These are phyloP conservation scores for Mycena venus DNA, from an alignment of 768 basidiomycete species.

Conservation along the genomic window DNA sequence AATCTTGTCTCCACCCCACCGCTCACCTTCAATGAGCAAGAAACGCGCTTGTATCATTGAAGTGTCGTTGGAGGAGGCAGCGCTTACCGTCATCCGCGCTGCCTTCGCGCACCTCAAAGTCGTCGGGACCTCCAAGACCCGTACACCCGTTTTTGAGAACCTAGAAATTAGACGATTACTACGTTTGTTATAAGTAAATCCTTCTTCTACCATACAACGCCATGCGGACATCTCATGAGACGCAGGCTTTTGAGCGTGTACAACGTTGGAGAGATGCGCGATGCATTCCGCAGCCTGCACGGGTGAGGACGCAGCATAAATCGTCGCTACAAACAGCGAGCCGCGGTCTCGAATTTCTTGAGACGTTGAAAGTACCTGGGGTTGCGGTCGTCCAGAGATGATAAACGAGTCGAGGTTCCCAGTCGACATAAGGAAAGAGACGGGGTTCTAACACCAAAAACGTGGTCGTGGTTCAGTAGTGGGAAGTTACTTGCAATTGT, in stretches of 20 bases:
- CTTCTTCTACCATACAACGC: conserved; percentile 86
- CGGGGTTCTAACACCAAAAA: no score
- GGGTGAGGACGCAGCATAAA: conserved; percentile 68
- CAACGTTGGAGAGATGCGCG: conserved; percentile 66
- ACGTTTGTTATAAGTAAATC: no score
- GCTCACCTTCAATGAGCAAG: conserved; percentile 55
- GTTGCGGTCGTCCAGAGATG: conserved; percentile 56
- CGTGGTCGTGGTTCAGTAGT: no score
- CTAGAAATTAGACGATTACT: no score
- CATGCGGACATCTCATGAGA: conserved; percentile 84
- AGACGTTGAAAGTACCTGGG: conserved; percentile 67
- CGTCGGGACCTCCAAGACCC: conserved; percentile 79
- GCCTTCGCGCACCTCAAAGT: conserved; percentile 77
- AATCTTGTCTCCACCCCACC: conserved; percentile 74
- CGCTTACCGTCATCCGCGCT: conserved; percentile 75
- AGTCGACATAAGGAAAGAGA: conserved; percentile 5
- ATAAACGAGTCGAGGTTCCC: conserved; percentile 68
- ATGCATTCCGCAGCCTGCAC: conserved; percentile 64
- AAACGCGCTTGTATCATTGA: conserved; percentile 2
- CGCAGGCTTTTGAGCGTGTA: conserved; percentile 71
- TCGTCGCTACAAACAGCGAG: conserved; percentile 77
- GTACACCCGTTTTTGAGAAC: conserved; percentile 71
- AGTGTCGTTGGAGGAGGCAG: not conserved
- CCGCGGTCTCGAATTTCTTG: conserved; percentile 83
- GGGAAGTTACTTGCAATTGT: no score